These are phyloP conservation scores for Sordaria brevicollis DNA, from an alignment of 495 filamentous ascomycete genomes.

Conservation along the genomic window DNA sequence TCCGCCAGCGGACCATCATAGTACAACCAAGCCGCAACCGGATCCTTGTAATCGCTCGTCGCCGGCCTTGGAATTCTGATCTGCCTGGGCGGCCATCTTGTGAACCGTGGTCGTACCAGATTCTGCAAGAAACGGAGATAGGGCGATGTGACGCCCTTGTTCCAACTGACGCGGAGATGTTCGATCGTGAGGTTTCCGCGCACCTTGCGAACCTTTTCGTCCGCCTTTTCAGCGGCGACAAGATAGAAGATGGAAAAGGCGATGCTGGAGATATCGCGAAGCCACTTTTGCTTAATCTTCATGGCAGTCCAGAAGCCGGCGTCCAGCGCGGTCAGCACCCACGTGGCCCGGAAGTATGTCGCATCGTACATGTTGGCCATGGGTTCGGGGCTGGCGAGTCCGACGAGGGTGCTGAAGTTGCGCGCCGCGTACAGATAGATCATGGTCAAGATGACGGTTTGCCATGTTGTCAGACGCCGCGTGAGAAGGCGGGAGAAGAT, in stretches of 20 bases:
- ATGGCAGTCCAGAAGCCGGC: constrained; percentile 98
- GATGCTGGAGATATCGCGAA: constrained; percentile 71
- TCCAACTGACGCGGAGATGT: constrained; percentile 89
- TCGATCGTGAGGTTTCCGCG: constrained; percentile 79
- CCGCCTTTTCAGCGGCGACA: constrained; percentile 83
- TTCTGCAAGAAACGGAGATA: constrained; percentile 62
- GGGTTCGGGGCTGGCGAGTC: constrained; percentile 86
- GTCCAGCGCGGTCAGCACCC: constrained; percentile 89
- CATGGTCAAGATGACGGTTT: constrained; percentile 76
- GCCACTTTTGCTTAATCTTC: constrained; percentile 72
- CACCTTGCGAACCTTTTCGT: constrained; percentile 94
- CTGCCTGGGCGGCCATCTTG: constrained; percentile 64
- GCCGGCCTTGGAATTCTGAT: constrained; percentile 74
- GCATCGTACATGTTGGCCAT: constrained; percentile 88
- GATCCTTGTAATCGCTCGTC: constrained; percentile 68
- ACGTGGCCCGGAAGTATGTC: constrained; percentile 95
- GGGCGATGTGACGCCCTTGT: constrained; percentile 71
- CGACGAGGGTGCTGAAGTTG: constrained; percentile 86
- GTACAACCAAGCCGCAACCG: constrained; percentile 83
- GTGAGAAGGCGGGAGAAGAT: constrained; percentile 60
- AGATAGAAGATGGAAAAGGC: constrained; percentile 83
- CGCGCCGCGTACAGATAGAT: constrained; percentile 85
- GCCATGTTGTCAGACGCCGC: constrained; percentile 66
- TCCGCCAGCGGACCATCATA: constrained; percentile 79
- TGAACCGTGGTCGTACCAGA: constrained; percentile 67